A percentile compares a stretch with the other conserved stretches of the same genome.
phyloP scores from a whole-genome alignment of 2,329 filamentous ascomycete species.

The Phaeophleospora eucalypticola region DNA sequence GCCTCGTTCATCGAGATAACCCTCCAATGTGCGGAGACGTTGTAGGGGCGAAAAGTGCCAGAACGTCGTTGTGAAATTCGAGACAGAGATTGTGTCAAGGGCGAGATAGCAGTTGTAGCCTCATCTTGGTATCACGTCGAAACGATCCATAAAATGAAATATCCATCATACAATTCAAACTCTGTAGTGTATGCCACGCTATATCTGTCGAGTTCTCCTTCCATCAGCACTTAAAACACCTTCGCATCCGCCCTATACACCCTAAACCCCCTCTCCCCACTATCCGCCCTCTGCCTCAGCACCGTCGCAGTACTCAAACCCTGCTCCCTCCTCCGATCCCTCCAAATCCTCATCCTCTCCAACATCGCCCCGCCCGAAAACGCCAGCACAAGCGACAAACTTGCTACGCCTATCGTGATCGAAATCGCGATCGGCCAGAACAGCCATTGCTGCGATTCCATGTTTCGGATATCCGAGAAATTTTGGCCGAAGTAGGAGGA shows the following conservation, averaged over 20 bases:
- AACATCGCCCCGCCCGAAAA: conserved; percentile 39
- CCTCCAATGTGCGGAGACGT: too few species aligned
- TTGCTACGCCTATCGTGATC: conserved; percentile 38
- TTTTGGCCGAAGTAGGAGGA: conserved; percentile 45
- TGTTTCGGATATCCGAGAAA: conserved; percentile 38
- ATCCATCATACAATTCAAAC: too few species aligned
- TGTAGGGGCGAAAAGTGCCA: too few species aligned
- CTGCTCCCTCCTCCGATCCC: conserved; percentile 16
- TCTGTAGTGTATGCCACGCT: too few species aligned
- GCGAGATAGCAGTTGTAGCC: too few species aligned
- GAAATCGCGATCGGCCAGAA: conserved; percentile 41
- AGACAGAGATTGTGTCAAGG: too few species aligned
- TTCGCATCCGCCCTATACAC: conserved; percentile 11
- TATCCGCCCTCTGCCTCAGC: conserved; percentile 10
- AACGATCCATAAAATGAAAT: too few species aligned
- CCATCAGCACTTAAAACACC: too few species aligned
- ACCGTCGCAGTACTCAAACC: conserved; percentile 14
- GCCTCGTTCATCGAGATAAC: too few species aligned
- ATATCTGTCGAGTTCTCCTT: too few species aligned
- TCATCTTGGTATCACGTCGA: too few species aligned
- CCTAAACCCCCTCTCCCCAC: conserved; percentile 8
- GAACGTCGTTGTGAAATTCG: too few species aligned
- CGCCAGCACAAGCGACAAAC: conserved; percentile 37
- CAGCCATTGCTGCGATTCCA: conserved; percentile 35
- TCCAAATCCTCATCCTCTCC: conserved; percentile 37